Evolutionary conservation across 768 basidiomycete genomes (phyloP).

Genomic region (Galerina marginata): DNA sequence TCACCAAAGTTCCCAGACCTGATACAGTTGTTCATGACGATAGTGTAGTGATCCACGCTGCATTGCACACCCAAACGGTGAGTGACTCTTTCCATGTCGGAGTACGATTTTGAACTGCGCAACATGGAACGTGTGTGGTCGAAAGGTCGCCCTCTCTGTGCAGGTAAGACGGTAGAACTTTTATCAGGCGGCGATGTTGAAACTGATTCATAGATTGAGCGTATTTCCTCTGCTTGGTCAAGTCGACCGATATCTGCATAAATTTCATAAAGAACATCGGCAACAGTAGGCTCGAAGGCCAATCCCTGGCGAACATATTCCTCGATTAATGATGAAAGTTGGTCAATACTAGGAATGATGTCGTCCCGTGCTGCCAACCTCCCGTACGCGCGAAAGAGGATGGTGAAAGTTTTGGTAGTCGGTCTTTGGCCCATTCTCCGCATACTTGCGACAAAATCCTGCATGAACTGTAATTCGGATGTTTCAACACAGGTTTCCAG

Average conservation of each 20-base stretch:
- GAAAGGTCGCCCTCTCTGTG: not conserved
- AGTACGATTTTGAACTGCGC: slow-evolving; percentile 40
- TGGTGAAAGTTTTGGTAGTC: slow-evolving; percentile 50
- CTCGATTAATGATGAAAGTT: slow-evolving; percentile 47
- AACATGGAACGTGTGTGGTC: slow-evolving; percentile 38
- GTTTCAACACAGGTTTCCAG: slow-evolving; percentile 44
- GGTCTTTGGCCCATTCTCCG: slow-evolving; percentile 47
- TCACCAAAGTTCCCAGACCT: slow-evolving; percentile 39
- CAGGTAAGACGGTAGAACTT: not conserved
- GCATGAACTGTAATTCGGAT: slow-evolving; percentile 38
- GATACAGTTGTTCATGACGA: slow-evolving; percentile 57
- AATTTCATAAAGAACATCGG: slow-evolving; percentile 44
- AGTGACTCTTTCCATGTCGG: slow-evolving; percentile 50
- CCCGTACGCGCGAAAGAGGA: slow-evolving; percentile 53
- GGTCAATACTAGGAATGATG: slow-evolving; percentile 33
- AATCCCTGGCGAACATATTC: slow-evolving; percentile 52
- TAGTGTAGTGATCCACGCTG: slow-evolving; percentile 54
- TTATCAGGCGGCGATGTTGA: not conserved
- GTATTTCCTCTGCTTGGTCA: slow-evolving; percentile 43
- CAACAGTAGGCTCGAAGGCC: slow-evolving; percentile 47
- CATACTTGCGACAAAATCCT: slow-evolving; percentile 41
- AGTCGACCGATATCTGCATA: slow-evolving; percentile 46
- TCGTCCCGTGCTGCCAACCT: slow-evolving; percentile 32
- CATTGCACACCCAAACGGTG: slow-evolving; percentile 45
- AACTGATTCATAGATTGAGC: slow-evolving; percentile 37